Evolutionary conservation across 768 basidiomycete genomes (phyloP).

Genomic region (Psilocybe sp.): DNA sequence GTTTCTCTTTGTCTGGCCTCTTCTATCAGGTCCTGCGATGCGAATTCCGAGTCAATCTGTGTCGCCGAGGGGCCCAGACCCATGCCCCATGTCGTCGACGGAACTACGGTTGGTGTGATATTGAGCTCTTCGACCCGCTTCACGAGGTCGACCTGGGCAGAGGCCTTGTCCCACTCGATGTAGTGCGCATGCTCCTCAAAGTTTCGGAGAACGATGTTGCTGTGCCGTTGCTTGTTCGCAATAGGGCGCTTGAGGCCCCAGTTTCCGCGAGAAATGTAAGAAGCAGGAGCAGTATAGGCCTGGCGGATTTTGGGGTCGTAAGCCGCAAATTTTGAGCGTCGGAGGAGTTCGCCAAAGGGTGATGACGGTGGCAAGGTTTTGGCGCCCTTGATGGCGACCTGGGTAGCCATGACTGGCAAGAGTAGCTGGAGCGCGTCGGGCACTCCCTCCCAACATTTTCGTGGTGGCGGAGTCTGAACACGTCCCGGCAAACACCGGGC

Average conservation of each 20-base stretch:
- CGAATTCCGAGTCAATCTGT: conserved; percentile 28
- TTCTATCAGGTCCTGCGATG: conserved; percentile 21
- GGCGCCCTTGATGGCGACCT: conserved; percentile 9
- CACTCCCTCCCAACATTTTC: conserved; percentile 11
- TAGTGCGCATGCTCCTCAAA: conserved; percentile 75
- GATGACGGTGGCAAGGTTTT: conserved; percentile 46
- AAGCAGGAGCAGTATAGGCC: conserved; percentile 69
- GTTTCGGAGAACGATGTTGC: conserved; percentile 61
- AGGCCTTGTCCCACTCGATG: conserved; percentile 73
- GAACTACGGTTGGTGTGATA: conserved; percentile 27
- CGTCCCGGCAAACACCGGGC: conserved; percentile 15
- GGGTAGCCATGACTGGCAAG: conserved; percentile 21
- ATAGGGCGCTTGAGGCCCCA: conserved; percentile 87
- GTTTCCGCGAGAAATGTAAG: conserved; percentile 72
- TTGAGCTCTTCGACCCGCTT: conserved; percentile 65
- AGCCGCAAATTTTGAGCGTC: conserved; percentile 78
- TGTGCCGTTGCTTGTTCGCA: conserved; percentile 58
- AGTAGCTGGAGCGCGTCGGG: background rate
- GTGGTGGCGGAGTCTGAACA: conserved; percentile 14
- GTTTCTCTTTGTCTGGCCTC: background rate
- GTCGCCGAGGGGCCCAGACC: conserved; percentile 31
- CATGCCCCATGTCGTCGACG: conserved; percentile 33
- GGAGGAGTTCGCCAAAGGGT: conserved; percentile 72
- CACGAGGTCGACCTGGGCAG: conserved; percentile 65
- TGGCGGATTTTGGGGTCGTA: conserved; percentile 77